Base-by-base conservation (phyloP, 345 rosid genomes). In the Gynandropsis gynandra region DNA sequence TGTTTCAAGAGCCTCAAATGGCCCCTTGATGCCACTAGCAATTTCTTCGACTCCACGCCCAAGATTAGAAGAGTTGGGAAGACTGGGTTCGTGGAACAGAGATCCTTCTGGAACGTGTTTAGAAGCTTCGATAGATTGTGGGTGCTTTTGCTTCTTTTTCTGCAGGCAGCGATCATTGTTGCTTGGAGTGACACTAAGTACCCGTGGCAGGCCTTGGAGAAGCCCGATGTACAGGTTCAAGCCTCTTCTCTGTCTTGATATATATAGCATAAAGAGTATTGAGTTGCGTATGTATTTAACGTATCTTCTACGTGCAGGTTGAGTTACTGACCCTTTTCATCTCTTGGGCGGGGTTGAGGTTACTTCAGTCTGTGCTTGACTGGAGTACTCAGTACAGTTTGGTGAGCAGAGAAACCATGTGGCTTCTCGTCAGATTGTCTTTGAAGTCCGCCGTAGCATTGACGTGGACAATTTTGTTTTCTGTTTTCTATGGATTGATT, bases 41-140 rank as follows among this genome's bases (percentile, higher is more conserved):
- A 78, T 54, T 90, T 82, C 68, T 90, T 90, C 5, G 85, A 77
- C 24, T 62, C 76, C 4, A 62, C 82, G 0, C 69, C 75, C n/a
- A 66, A 35, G 65, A 62, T 67, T 43, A 74, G 81, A 66, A 76
- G 74, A 54, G 96, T 87, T 1, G 95, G 96, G 41, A 90, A 90
- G 80, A 90, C 98, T 0, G 98, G 98, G 24, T 90, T 87, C 61
- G 96, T 90, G 31, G 98, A 90, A 76, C 96, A 84, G 64, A 72
- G 96, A 64, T 87, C 98, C 31, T 90, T 87, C 55, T 83, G 84
- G 89, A 87, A 90, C 65, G 29, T 90, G 50, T 66, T 60, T 40
- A 53, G 98, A 77, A 90, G 98, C 66, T 90, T 90, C 56, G 98
- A 90, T 29, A 62, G 98, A 66, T 46, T 87, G 50, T 90, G 95